Evolutionary conservation across 2,329 filamentous ascomycete species (phyloP), one percentile per base, ranked within the genome.

Genomic region (Aspergillus terreus): DNA sequence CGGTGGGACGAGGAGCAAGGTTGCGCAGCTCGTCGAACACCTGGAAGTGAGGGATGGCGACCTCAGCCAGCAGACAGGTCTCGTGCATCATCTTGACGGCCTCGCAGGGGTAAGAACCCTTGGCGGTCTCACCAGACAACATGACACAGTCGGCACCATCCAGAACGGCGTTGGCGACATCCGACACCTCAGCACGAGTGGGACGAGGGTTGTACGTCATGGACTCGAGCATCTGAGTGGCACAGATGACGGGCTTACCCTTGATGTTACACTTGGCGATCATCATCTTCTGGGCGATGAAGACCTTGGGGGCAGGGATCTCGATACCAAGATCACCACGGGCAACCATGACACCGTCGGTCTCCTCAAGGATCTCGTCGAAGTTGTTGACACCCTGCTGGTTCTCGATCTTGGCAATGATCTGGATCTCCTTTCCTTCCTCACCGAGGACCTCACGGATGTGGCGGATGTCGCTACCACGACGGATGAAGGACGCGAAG

Each of bases 341-440:
- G 68, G 94, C 94, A 63, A 99, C 94, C 94, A 99, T 99, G 80
- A 99, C 92, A 82, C 94, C 94, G 74, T 99, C 94, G 5, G 94
- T 97, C 79, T 92, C 90, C 70, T 84, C 82, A 55, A 99, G 85
- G 68, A 99, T 99, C 79, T 97, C 92, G 65, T 88, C 86, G 75
- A 99, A 99, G 84, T 99, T 99, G 86, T 99, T 97, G 61, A 99
- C 88, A 77, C 94, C 94, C 78, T 99, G 94, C 76, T 96, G 90
- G 82, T 99, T 99, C 84, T 99, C 94, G 64, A 99, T 96, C 87
- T 99, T 99, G 83, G 94, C 88, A 72, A 99, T 97, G 78, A 99
- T 96, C 81, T 99, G 92, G 68, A 99, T 96, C 74, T 95, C 86
- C 78, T 88, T 90, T 75, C 94, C 94, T 42, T 95, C 88, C 69